Base-by-base conservation (phyloP, 768 basidiomycete species). In the Psilocybe tampanensis region DNA sequence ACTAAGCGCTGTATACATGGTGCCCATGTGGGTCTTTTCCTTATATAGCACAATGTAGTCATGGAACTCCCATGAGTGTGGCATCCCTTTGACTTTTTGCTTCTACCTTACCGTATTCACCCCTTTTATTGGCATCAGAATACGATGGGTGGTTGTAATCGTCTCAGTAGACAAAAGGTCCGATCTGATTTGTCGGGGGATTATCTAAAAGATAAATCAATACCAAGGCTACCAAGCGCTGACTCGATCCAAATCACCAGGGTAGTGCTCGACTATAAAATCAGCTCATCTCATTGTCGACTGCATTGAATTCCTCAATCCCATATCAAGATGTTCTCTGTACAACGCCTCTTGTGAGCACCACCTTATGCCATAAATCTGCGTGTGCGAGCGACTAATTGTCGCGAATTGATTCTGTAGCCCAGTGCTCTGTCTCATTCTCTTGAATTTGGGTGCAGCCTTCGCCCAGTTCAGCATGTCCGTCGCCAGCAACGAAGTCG, bases 401-500 rank as follows among this genome's bases (percentile, higher is more conserved):
- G 15, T 13, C 36, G 15, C 29, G 9, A 6, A 39, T n/a, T 13
- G 21, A 44, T 21, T 12, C 9, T 9, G 9, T 49, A 56, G 55
- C 23, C 15, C 48, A 2, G 51, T 50, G 12, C 2, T 52, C 8
- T 29, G 47, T 23, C 26, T 58, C 3, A 50, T 58, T 15, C 36
- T 52, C 44, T 21, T 53, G 51, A 39, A 47, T 6, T 53, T 11
- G 12, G 52, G 12, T 6, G 34, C 33, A 2, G 51, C 47, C 36
- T 44, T 52, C 8, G 50, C 51, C 18, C 44, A 44, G 42, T 58
- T 39, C 21, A 33, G 5, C 17, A 39, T 58, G 19, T 52, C 56
- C 43, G 56, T 53, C 9, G 19, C 50, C n/a, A 58, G 44, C 32
- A 29, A 39, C 18, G 23, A 47, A 41, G 56, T 58, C 15, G 44